phyloP scores from a whole-genome alignment of 495 filamentous ascomycete species.

The Clavariopsis aquatica region DNA sequence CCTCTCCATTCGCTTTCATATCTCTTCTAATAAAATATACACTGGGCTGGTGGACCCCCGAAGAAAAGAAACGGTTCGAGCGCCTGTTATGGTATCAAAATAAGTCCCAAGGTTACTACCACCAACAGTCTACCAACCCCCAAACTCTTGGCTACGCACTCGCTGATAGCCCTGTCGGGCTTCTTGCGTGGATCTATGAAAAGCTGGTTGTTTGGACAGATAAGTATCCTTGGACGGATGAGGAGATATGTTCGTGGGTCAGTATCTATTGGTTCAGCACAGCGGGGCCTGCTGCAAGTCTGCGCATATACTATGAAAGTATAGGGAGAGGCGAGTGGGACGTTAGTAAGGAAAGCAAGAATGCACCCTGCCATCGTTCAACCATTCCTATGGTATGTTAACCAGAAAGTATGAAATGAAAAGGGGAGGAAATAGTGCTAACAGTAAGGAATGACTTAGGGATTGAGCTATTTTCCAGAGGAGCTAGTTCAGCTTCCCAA shows the following conservation, averaged over 20 bases:
- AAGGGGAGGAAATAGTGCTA: conserved; percentile 23
- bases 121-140: conserved; percentile 52
- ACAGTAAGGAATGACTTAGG: conserved; percentile 2
- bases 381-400: no score
- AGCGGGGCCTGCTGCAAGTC: conserved; percentile 52
- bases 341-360: no score
- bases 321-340: no score
- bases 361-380: no score
- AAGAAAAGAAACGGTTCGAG: conserved; percentile 43
- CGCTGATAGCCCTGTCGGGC: conserved; percentile 54
- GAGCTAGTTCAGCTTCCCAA: conserved; percentile 22
- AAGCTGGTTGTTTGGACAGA: conserved; percentile 56
- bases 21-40: not conserved
- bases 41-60: not conserved
- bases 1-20: conserved; percentile 26
- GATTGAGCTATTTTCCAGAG: conserved; percentile 24
- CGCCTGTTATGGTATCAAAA: conserved; percentile 43
- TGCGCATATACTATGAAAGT: conserved; percentile 54
- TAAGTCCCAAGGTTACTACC: conserved; percentile 48
- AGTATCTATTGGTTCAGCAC: conserved; percentile 54
- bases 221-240: conserved; percentile 54
- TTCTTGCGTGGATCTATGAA: conserved; percentile 59
- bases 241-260: conserved; percentile 59
- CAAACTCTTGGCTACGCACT: conserved; percentile 54
- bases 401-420: no score